Evolutionary conservation across 768 basidiomycete species (phyloP), one percentile per base, ranked within the genome.

Genomic region (Rickenella mellea): DNA sequence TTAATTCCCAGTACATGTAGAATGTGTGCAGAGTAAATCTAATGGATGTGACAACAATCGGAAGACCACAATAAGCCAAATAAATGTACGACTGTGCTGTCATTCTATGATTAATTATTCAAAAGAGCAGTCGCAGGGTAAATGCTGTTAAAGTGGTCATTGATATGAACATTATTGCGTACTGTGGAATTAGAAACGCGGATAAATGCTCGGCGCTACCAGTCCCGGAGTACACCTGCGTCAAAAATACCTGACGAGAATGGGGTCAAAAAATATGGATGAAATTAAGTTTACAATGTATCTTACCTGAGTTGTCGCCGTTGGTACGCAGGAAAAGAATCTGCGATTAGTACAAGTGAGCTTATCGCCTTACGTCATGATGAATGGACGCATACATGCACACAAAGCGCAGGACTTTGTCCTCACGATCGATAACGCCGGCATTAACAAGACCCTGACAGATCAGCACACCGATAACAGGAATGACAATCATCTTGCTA

Each of bases 201-300:
- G 77, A 66, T 4, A 83, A 58, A 49, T 80, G 71, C 37, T 79
- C 76, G 5, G 78, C 76, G 22, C 62, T 67, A 21, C 83, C 81
- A 1, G 76, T 79, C 2, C 74, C 78, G 35, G 77, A 80, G 51
- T 79, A 74, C 7, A 78, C 71, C 50, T 83, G 79, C 1, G 78
- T 81, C 27, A 83, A 58, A 43, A 70, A 71, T 0, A 82, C 78
- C 71, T 81, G 48, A 27, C 39, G 19, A 27, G 22, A 21, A 30
- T 39, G 14, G 39, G 19, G 31, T 12, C 20, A 47, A 3, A 28
- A 21, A 5, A 26, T 25, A 19, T 22, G 33, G 4, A 45, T 6
- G 21, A 21, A 37, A 6, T 19, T 32, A 25, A n/a, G 24, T n/a
- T n/a, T 12, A 32, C 41, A 22, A 35, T 28, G 39, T 37, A 40